Evolutionary conservation across 192 early-diverging fungal genomes (phyloP), one percentile per base, ranked within the genome.

Genomic region (Funneliformis geosporum): DNA sequence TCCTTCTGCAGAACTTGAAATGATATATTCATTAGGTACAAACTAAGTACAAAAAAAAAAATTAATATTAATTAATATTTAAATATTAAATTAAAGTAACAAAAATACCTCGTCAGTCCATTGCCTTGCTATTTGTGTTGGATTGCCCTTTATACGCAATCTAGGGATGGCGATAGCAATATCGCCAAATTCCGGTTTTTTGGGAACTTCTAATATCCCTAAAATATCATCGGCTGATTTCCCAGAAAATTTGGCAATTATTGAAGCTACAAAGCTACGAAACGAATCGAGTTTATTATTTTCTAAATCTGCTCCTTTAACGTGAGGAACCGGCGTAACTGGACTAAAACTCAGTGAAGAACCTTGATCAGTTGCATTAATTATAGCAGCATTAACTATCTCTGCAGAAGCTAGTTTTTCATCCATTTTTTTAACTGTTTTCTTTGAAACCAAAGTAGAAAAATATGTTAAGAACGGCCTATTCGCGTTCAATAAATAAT

Each of bases 91-190:
- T 12, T 47, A 47, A 55, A 14, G 0, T 14, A 59, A 0, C 27
- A 16, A 8, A 4, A 18, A n/a, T 80, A 86, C 87, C 83, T 89
- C 84, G 40, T 86, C 90, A 42, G 88, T 91, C 86, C 88, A 89
- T 10, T 88, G 83, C 79, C 89, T 84, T 12, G 92, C 92, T 61
- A 91, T 76, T 42, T 87, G 86, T n/a, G 80, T 81, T 2, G 94
- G 94, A 84, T 91, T 92, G 39, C 91, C 93, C 82, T 90, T 90
- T 33, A 94, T 50, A 72, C 92, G 90, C 60, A 89, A 72, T 67
- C 89, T 89, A 23, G 94, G 91, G 23, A 93, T 84, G 21, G 92
- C 88, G 38, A 95, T 79, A 46, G 94, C 89, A 68, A 95, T 84
- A 68, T 95, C 91, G 74, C 93, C 94, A 65, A 90, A 86, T 8